Percentiles rank a stretch among this genome's conserved stretches.
phyloP scores from a whole-genome alignment of 2,329 filamentous ascomycete genomes.

The Lasiodiplodia citricola region DNA sequence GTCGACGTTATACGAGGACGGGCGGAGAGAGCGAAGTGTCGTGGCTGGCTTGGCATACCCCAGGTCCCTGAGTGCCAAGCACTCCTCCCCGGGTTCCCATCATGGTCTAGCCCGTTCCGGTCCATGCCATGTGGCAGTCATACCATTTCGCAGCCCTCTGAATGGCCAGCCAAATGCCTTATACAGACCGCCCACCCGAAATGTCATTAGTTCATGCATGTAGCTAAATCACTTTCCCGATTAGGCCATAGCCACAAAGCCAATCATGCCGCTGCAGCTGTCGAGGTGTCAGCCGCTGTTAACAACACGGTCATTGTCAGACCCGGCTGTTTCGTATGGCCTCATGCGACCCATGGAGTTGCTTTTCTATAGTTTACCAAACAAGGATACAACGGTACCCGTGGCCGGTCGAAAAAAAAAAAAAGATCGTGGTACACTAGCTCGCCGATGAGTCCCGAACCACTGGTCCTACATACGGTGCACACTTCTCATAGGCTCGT shows the following conservation, averaged over 20 bases:
- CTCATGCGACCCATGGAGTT: not conserved
- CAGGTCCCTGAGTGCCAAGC: slow-evolving; percentile 2
- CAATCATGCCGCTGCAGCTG: not conserved
- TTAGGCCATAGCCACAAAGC: not conserved
- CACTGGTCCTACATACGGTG: not conserved
- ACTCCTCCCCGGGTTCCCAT: not conserved
- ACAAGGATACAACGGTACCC: not conserved
- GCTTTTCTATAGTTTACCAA: not conserved
- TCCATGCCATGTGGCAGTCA: not conserved
- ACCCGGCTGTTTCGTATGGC: not conserved
- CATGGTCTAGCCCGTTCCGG: not conserved
- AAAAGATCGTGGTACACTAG: not conserved
- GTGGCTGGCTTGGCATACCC: slow-evolving; percentile 15
- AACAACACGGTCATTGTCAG: not conserved
- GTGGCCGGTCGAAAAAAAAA: not conserved
- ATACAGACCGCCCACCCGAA: not conserved
- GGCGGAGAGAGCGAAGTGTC: not conserved
- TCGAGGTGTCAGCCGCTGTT: not conserved
- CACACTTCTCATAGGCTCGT: not conserved
- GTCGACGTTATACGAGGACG: not conserved
- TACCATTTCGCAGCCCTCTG: not conserved
- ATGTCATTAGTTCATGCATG: not conserved
- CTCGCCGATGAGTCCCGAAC: not conserved
- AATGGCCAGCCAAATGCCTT: not conserved
- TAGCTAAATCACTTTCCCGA: not conserved